Conservation (phyloP, 2,329 filamentous ascomycete genomes). For the Daldinia sp. region DNA sequence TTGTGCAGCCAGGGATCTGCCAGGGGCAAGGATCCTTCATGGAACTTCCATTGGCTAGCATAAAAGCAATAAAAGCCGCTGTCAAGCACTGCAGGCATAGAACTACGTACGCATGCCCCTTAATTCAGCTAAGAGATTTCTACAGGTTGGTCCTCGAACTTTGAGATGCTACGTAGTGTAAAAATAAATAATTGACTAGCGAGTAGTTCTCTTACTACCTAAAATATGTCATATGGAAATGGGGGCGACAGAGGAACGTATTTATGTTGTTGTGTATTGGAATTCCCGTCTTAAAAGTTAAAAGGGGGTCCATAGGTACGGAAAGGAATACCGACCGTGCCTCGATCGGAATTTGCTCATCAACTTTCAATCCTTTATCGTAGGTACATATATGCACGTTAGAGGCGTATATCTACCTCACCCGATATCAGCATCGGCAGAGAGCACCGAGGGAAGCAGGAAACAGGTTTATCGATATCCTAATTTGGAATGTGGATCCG, state of each 20-base stretch:
- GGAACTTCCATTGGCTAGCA: conserved; percentile 31
- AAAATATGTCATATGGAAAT: background rate
- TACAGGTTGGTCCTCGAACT: background rate
- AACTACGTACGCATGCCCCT: conserved; percentile 36
- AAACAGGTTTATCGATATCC: conserved; percentile 15
- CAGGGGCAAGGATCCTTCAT: conserved; percentile 30
- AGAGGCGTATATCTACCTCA: conserved; percentile 3
- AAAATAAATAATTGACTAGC: background rate
- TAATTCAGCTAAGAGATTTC: conserved; percentile 19
- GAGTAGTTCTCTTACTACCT: background rate
- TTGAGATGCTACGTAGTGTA: background rate
- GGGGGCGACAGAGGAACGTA: background rate
- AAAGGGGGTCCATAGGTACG: background rate
- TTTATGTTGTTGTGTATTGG: background rate
- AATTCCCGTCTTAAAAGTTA: background rate
- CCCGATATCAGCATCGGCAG: conserved; percentile 10
- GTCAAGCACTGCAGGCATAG: conserved; percentile 4
- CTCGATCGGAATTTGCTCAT: conserved; percentile 16
- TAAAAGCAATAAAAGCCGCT: conserved; percentile 16
- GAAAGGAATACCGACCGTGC: conserved; percentile 16
- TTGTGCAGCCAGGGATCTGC: conserved; percentile 31
- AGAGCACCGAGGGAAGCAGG: background rate
- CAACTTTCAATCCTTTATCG: conserved; percentile 17
- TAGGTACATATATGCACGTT: conserved; percentile 2
- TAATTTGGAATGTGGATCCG: conserved; percentile 26